These are phyloP conservation scores for Malania oleifera DNA, from an alignment of 164 flowering plant species.

Conservation along the genomic window DNA sequence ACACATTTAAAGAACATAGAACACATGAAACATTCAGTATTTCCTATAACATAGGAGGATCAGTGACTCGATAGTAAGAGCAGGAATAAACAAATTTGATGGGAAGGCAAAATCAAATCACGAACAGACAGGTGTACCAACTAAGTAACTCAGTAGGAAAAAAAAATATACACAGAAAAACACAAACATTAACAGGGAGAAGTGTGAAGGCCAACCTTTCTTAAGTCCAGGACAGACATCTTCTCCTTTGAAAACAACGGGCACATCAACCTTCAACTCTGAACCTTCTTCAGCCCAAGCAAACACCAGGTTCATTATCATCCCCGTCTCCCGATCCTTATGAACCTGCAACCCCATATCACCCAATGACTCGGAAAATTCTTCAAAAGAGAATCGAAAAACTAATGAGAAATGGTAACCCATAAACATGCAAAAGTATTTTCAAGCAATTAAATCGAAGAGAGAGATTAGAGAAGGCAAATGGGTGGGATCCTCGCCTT, in stretches of 20 bases:
- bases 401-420: not conserved
- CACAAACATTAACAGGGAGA: no score
- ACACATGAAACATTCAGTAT: no score
- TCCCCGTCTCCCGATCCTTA: conserved; percentile 53
- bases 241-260: conserved; percentile 1
- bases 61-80: no score
- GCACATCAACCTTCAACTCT: not conserved
- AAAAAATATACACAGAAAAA: no score
- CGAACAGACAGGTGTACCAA: no score
- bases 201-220: not conserved
- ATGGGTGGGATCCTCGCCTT: conserved; percentile 35
- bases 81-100: no score
- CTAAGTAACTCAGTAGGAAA: no score
- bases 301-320: not conserved
- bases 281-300: not conserved
- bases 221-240: not conserved
- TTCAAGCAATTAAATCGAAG: no score
- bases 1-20: no score
- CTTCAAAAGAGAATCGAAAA: not conserved
- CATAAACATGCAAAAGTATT: not conserved
- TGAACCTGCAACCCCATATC: conserved; percentile 43
- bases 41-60: no score
- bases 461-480: not conserved
- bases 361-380: not conserved
- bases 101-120: no score